Evolutionary conservation across 1,284 basidiomycete species (phyloP).

Genomic region (Heterobasidion occidentale): DNA sequence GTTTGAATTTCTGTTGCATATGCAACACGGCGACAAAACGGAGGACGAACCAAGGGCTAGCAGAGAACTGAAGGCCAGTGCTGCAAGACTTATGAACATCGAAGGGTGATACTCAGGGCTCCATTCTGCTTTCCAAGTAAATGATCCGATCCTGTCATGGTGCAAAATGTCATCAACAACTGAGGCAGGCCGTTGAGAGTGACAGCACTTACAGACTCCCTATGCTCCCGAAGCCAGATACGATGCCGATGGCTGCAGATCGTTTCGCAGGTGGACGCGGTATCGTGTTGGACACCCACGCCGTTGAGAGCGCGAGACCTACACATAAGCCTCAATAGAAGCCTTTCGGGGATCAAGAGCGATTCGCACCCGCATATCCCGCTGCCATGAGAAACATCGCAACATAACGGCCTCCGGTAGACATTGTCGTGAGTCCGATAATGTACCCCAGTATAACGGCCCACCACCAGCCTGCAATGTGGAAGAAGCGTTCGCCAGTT

Average conservation of each 20-base stretch:
- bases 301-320: slow-evolving; percentile 53
- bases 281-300: slow-evolving; percentile 58
- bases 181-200: background rate
- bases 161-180: background rate
- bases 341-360: too few relatives aligned
- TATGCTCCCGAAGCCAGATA: slow-evolving; percentile 32
- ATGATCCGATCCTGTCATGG: slow-evolving; percentile 26
- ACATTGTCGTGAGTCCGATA: slow-evolving; percentile 49
- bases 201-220: slow-evolving; percentile 26
- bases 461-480: slow-evolving; percentile 55
- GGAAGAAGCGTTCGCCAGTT: slow-evolving; percentile 63
- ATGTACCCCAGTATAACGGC: slow-evolving; percentile 56
- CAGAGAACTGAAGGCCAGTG: slow-evolving; percentile 18
- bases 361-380: background rate
- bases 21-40: too few relatives aligned
- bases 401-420: slow-evolving; percentile 51
- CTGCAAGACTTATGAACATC: slow-evolving; percentile 27
- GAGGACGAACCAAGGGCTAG: slow-evolving; percentile 22
- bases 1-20: too few relatives aligned
- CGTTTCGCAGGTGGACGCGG: slow-evolving; percentile 58
- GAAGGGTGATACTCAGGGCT: slow-evolving; percentile 29
- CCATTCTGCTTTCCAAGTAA: slow-evolving; percentile 29
- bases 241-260: slow-evolving; percentile 36
- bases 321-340: background rate
- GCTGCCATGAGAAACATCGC: slow-evolving; percentile 16